phyloP scores from a whole-genome alignment of 176 grass and related monocot genomes.

The Dendrocalamus sinicus region DNA sequence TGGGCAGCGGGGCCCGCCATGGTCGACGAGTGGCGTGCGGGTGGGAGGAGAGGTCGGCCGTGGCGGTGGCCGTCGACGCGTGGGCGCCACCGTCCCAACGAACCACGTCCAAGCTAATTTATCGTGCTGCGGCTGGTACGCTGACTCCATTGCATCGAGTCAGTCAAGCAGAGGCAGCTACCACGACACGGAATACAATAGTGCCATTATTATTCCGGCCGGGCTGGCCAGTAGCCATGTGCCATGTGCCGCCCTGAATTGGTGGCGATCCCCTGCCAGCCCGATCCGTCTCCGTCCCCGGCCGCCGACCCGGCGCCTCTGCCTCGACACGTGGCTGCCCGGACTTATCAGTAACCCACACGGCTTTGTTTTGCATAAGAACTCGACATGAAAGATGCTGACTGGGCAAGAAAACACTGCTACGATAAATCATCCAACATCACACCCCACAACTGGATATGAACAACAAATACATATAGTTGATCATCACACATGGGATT shows the following conservation, averaged over 20 bases:
- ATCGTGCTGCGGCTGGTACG: too few species aligned
- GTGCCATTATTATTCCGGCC: neutral
- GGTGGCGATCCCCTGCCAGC: neutral
- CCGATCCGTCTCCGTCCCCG: constrained; percentile 5
- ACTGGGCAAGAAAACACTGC: neutral
- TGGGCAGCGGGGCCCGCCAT: constrained; percentile 34
- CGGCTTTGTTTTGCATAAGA: neutral
- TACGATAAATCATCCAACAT: neutral
- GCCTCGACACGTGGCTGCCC: constrained; percentile 11
- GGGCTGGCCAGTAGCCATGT: constrained; percentile 34
- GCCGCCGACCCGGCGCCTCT: constrained; percentile 12
- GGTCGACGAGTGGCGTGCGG: neutral
- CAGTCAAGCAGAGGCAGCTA: too few species aligned
- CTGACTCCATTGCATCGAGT: neutral
- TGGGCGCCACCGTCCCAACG: constrained; percentile 37
- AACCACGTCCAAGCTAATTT: neutral
- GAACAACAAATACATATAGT: neutral
- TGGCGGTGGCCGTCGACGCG: constrained; percentile 43
- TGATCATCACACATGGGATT: neutral
- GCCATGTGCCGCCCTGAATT: constrained; percentile 26
- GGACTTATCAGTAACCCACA: neutral
- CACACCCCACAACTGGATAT: neutral
- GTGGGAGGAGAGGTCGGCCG: constrained; percentile 16
- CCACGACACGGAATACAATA: neutral
- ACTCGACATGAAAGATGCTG: neutral